Percentiles rank a stretch among this genome's conserved stretches.
Evolutionary conservation across 306 rosid species (phyloP).

Genomic region (Vigna mungo): DNA sequence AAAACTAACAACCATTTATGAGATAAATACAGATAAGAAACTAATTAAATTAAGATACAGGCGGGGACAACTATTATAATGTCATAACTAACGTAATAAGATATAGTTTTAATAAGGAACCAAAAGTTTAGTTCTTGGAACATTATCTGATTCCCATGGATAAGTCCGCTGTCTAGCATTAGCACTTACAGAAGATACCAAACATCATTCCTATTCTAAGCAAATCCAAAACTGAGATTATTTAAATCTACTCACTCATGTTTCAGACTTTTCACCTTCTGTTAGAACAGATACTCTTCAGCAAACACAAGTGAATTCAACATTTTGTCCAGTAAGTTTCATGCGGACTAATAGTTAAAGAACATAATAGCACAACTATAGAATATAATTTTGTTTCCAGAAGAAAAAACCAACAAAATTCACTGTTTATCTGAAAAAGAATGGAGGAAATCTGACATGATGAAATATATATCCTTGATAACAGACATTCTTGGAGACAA

Average conservation of each 20-base stretch:
- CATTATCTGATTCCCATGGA: constrained; percentile 12
- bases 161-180: constrained; percentile 22
- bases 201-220: neutral
- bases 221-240: neutral
- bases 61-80: neutral
- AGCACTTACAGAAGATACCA: neutral
- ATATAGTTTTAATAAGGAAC: constrained; percentile 6
- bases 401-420: neutral
- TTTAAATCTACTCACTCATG: neutral
- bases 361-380: neutral
- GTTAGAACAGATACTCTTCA: neutral
- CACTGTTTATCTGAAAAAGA: neutral
- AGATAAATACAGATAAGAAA: neutral
- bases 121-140: constrained; percentile 15
- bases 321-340: constrained; percentile 20
- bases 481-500: neutral
- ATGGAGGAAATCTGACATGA: neutral
- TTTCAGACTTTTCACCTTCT: neutral
- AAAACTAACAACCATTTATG: neutral
- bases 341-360: neutral
- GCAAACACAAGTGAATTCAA: constrained; percentile 18
- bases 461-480: constrained; percentile 27
- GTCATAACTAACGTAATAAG: constrained; percentile 3
- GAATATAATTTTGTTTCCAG: neutral
- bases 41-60: neutral